A percentile compares a stretch with the other conserved stretches of the same genome.
phyloP scores from a whole-genome alignment of 225 moss, liverwort and hornwort species.

The Bryoerythrophyllum caledonicum region DNA sequence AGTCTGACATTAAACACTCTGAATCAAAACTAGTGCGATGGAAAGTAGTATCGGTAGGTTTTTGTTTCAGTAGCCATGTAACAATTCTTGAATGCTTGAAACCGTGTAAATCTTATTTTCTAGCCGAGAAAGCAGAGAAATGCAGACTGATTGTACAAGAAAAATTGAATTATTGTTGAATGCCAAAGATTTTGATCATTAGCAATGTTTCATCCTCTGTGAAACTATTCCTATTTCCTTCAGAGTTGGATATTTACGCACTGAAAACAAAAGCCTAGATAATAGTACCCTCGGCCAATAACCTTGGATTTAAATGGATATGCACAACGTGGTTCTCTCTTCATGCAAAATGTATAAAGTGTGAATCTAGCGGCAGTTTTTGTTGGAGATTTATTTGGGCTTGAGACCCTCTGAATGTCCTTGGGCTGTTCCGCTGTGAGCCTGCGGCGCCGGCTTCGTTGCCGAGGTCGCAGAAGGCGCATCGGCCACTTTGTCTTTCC shows the following conservation, averaged over 20 bases:
- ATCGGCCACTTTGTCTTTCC: constrained; percentile 21
- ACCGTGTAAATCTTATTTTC: background rate
- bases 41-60: background rate
- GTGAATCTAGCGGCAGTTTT: background rate
- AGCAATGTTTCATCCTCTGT: background rate
- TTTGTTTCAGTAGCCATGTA: background rate
- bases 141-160: background rate
- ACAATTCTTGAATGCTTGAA: background rate
- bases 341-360: background rate
- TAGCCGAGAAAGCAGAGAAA: background rate
- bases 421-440: constrained; percentile 33
- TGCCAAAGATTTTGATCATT: background rate
- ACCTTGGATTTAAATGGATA: background rate
- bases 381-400: constrained; percentile 16
- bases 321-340: background rate
- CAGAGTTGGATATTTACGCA: background rate
- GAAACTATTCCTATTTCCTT: background rate
- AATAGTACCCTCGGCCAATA: no score
- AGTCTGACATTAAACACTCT: no score
- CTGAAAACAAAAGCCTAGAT: background rate
- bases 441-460: constrained; percentile 30
- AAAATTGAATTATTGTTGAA: background rate
- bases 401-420: constrained; percentile 27
- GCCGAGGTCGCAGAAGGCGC: constrained; percentile 33
- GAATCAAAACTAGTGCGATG: background rate